Conservation (phyloP, 768 basidiomycete species). For the Leccinum pellstonianum region DNA sequence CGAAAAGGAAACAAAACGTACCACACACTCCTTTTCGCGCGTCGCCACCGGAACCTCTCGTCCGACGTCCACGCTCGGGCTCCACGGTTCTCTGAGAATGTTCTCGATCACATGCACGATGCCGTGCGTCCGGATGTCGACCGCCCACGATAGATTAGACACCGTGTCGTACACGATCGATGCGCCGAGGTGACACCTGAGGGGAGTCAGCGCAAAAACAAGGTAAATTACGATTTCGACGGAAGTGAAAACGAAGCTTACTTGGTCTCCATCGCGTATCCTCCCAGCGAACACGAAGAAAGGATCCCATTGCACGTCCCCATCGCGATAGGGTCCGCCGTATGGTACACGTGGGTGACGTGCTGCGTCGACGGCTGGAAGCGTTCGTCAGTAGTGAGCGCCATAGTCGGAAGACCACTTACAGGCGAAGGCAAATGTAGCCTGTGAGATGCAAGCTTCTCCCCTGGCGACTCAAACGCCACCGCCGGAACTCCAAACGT, state of each 20-base stretch:
- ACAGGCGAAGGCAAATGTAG: constrained; percentile 88
- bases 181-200: constrained; percentile 81
- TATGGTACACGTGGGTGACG: constrained; percentile 90
- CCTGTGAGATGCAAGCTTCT: constrained; percentile 72
- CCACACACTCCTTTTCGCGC: constrained; percentile 68
- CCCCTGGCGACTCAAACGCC: constrained; percentile 88
- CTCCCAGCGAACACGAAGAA: constrained; percentile 79
- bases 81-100: constrained; percentile 71
- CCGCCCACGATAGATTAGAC: constrained; percentile 78
- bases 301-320: constrained; percentile 80
- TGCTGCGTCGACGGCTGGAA: constrained; percentile 68
- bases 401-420: constrained; percentile 21
- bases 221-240: neutral
- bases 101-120: constrained; percentile 79
- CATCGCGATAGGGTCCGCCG: constrained; percentile 93
- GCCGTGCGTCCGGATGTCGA: constrained; percentile 76
- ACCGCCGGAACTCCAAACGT: constrained; percentile 91
- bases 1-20: constrained; percentile 35
- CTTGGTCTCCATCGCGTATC: constrained; percentile 87
- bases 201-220: neutral
- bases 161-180: constrained; percentile 93
- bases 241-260: constrained; percentile 28
- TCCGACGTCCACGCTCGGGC: constrained; percentile 54
- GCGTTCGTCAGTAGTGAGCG: neutral
- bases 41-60: constrained; percentile 59